Evolutionary conservation across 345 rosid species (phyloP), one percentile per base, ranked within the genome.

Genomic region (Hibiscus syriacus): DNA sequence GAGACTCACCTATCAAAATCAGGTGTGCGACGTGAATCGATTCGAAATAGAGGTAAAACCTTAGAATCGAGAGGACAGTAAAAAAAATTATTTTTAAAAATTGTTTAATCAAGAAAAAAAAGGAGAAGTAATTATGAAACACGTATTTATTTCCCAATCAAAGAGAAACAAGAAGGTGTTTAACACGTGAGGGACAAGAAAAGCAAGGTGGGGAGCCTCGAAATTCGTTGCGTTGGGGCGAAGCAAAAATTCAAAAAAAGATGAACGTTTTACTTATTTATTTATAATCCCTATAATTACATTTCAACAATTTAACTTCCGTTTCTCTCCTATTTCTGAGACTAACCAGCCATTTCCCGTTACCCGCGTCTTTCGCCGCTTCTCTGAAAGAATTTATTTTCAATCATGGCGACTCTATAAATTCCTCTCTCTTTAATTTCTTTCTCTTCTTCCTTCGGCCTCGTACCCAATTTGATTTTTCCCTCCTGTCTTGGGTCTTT

Each of bases 361-460:
- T 22, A 53, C 30, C 63, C 63, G 50, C 50, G 32, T 38, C 23
- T 1, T 4, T 16, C 55, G 13, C 32, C 10, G 11, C 36, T 16
- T 29, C 36, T 32, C 7, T 12, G 13, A 58, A 58, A 58, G 63
- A 17, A 58, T 8, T 34, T 59, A 26, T 34, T 3, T 59, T 34
- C 64, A 59, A 59, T 34, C 13, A 19, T 59, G 63, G 63, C 63
- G 63, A n/a, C 25, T 58, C 63, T 32, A 58, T 32, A 58, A 58
- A 32, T 0, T 1, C 13, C 19, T 65, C 22, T 23, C n/a, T n/a
- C n/a, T n/a, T n/a, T n/a, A n/a, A n/a, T n/a, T n/a, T n/a, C 46
- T n/a, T n/a, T 38, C 32, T 64, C 12, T 6, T 10, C 45, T 38
- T 25, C 9, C 8, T 3, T 36, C 59, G 58, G 39, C 29, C 41